Evolutionary conservation across 106 monocot genomes (phyloP), one percentile per base, ranked within the genome.

Genomic region (Dioscorea alata): DNA sequence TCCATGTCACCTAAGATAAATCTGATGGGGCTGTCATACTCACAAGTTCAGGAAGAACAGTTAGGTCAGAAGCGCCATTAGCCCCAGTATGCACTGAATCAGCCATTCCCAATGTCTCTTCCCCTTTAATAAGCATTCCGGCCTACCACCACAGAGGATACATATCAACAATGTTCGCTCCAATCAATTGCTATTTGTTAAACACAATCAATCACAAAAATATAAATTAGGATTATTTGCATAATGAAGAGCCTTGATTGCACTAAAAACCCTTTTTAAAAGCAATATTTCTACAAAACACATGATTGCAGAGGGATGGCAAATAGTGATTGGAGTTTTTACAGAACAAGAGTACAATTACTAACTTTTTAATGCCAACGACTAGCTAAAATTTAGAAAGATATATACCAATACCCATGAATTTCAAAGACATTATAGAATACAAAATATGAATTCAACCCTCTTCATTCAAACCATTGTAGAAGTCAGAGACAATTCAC

Each of bases 21-120:
- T 42, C 42, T 42, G 42, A 42, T 42, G 10, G 5, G 22, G 34
- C 0, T 19, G 14, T n/a, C 72, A 83, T 79, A 68, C 88, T 91
- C 80, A 97, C 85, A 79, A 92, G 91, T 75, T 84, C 89, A 58
- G 82, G 78, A 23, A 88, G 60, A 60, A 89, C 72, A n/a, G 70
- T 51, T 69, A 86, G 84, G 57, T 90, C 78, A 20, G 82, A 69
- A 58, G 20, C 48, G 70, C 63, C 68, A 59, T 67, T 70, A 4
- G 49, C 65, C 66, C 73, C 82, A 13, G 75, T 74, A 16, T 74
- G 4, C 54, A 70, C 77, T 13, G 81, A 71, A 75, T 83, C 79
- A 61, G 64, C 66, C 35, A 60, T 66, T 28, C 71, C 71, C 9
- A 63, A 21, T 70, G 53, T 68, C 48, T 75, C 69, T 2, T 66